Evolutionary conservation across 2,329 filamentous ascomycete genomes (phyloP).

Genomic region (Fusarium brachygibbosum): DNA sequence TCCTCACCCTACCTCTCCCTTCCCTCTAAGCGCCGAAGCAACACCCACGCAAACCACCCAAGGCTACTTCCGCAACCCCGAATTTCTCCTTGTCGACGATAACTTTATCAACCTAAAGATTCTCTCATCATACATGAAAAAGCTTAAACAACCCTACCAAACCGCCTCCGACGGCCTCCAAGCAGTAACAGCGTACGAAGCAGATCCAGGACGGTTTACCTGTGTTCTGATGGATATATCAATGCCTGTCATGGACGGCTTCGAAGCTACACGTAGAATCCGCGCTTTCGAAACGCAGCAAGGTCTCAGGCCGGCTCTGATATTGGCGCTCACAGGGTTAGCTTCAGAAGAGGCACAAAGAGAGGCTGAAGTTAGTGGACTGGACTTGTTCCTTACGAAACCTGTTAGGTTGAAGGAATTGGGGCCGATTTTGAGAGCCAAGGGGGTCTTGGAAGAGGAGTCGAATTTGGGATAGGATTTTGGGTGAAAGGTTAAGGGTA

Average conservation of each 20-base stretch:
- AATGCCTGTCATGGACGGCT: constrained; percentile 70
- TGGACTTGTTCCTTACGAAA: constrained; percentile 69
- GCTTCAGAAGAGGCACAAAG: constrained; percentile 64
- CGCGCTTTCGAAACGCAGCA: constrained; percentile 62
- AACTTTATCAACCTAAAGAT: constrained; percentile 58
- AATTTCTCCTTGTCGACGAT: constrained; percentile 58
- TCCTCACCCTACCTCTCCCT: constrained; percentile 8
- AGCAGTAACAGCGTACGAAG: constrained; percentile 51
- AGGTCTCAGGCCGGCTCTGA: constrained; percentile 57
- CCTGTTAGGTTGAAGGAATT: constrained; percentile 62
- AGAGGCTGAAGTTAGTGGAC: constrained; percentile 66
- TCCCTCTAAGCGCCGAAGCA: constrained; percentile 22
- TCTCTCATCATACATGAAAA: constrained; percentile 54
- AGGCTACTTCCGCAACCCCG: constrained; percentile 3
- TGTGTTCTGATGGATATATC: constrained; percentile 64
- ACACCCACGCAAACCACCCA: constrained; percentile 11
- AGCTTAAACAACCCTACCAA: constrained; percentile 49
- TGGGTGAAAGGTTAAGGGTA: background rate
- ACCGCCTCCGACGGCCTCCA: constrained; percentile 54
- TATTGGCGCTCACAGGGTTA: constrained; percentile 68
- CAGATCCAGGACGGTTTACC: constrained; percentile 40
- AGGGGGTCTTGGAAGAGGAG: constrained; percentile 36
- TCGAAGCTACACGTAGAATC: constrained; percentile 65
- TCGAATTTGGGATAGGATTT: constrained; percentile 10
- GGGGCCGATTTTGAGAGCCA: constrained; percentile 35